phyloP scores from a whole-genome alignment of 2,329 filamentous ascomycete species.

The Aureobasidium zeae region DNA sequence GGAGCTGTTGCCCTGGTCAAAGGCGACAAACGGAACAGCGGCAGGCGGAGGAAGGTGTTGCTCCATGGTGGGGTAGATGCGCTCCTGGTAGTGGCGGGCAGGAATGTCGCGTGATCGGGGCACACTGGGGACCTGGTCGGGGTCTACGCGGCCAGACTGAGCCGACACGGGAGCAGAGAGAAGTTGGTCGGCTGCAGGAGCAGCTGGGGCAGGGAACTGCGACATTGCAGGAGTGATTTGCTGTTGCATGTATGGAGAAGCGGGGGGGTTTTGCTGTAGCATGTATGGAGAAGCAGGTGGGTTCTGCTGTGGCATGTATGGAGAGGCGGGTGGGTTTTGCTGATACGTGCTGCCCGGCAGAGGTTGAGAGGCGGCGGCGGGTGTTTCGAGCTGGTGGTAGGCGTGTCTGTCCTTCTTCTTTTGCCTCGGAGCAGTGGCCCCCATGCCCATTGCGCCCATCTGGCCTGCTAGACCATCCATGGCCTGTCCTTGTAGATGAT shows the following conservation, averaged over 20 bases:
- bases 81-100: constrained; percentile 73
- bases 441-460: constrained; percentile 68
- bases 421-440: constrained; percentile 43
- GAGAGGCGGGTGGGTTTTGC: constrained; percentile 48
- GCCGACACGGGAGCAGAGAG: constrained; percentile 42
- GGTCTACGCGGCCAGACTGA: constrained; percentile 68
- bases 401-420: constrained; percentile 96
- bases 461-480: constrained; percentile 53
- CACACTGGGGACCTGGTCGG: constrained; percentile 87
- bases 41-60: constrained; percentile 85
- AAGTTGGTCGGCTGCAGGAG: constrained; percentile 30
- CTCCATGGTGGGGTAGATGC: constrained; percentile 93
- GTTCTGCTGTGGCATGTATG: constrained; percentile 32
- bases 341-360: constrained; percentile 56
- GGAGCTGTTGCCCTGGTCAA: constrained; percentile 91
- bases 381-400: constrained; percentile 74
- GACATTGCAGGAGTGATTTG: constrained; percentile 39
- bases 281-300: constrained; percentile 28
- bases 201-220: constrained; percentile 53
- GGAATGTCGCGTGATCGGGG: constrained; percentile 73
- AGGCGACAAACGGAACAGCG: constrained; percentile 80
- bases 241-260: constrained; percentile 32
- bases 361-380: constrained; percentile 47
- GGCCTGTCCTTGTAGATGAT: constrained; percentile 19
- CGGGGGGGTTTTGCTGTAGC: constrained; percentile 25